These are phyloP conservation scores for Bisporella sp. DNA, from an alignment of 2,329 filamentous ascomycete genomes.

Conservation along the genomic window DNA sequence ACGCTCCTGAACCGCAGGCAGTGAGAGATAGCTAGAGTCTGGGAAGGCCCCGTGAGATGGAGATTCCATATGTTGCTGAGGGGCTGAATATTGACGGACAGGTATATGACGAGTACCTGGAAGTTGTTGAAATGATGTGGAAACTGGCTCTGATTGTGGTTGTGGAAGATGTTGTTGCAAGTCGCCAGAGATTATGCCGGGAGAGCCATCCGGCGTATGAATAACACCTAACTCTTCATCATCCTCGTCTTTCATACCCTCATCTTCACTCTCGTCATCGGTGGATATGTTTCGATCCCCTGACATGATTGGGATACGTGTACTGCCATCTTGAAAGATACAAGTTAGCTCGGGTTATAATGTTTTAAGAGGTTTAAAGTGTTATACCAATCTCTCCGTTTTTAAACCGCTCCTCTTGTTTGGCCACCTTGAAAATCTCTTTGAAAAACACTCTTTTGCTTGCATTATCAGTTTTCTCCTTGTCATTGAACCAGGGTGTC, in stretches of 20 bases:
- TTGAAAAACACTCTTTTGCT: slow-evolving; percentile 48
- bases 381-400: slow-evolving; percentile 49
- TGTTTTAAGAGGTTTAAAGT: neutral
- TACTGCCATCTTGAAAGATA: slow-evolving; percentile 9
- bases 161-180: neutral
- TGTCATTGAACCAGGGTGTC: slow-evolving; percentile 51
- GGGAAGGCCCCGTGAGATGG: neutral
- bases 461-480: slow-evolving; percentile 43
- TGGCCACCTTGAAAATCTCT: slow-evolving; percentile 56
- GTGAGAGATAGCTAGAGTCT: neutral
- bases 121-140: neutral
- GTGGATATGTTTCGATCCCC: slow-evolving; percentile 14
- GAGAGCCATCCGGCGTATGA: neutral
- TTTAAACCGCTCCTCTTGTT: slow-evolving; percentile 46
- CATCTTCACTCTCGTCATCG: slow-evolving; percentile 11
- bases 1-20: neutral
- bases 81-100: too few relatives aligned
- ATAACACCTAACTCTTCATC: slow-evolving; percentile 9
- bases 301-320: slow-evolving; percentile 14
- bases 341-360: neutral
- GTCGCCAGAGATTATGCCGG: neutral
- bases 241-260: slow-evolving; percentile 14
- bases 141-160: neutral
- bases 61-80: neutral
- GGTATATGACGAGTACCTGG: too few relatives aligned